Evolutionary conservation across 345 rosid species (phyloP).

Genomic region (Salix arbutifolia): DNA sequence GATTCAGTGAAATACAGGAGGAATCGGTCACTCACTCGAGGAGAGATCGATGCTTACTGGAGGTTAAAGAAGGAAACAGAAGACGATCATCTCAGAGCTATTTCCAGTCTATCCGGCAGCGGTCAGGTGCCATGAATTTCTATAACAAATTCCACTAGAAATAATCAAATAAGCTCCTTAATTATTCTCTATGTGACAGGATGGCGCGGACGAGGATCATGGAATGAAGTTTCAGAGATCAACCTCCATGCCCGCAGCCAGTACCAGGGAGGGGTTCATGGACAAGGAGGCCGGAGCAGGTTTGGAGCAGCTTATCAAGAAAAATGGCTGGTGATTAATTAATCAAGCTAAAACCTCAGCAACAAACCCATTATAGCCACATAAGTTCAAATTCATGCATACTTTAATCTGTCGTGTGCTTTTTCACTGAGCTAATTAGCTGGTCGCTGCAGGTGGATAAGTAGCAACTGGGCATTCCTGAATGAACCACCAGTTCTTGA

Average conservation of each 20-base stretch:
- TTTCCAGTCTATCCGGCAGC: slow-evolving; percentile 21
- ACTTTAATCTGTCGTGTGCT: neutral
- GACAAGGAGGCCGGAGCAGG: slow-evolving; percentile 21
- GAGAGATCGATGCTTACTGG: slow-evolving; percentile 77
- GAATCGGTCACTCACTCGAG: slow-evolving; percentile 69
- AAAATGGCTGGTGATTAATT: slow-evolving; percentile 47
- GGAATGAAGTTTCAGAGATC: slow-evolving; percentile 27
- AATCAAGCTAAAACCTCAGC: neutral
- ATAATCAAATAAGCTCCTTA: neutral
- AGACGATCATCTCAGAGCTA: slow-evolving; percentile 48
- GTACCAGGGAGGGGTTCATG: slow-evolving; percentile 10
- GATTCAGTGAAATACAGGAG: slow-evolving; percentile 42
- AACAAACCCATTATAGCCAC: neutral
- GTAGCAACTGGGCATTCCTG: slow-evolving; percentile 77
- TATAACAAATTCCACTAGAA: neutral
- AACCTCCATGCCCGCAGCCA: slow-evolving; percentile 27
- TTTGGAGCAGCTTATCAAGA: slow-evolving; percentile 31
- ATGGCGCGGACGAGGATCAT: neutral
- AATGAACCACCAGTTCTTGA: slow-evolving; percentile 71
- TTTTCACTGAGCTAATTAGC: neutral
- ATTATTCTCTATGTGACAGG: slow-evolving; percentile 8
- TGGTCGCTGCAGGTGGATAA: slow-evolving; percentile 57
- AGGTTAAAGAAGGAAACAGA: slow-evolving; percentile 54
- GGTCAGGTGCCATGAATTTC: slow-evolving; percentile 8
- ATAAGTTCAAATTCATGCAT: neutral